Evolutionary conservation across 2,329 filamentous ascomycete species (phyloP).

Genomic region (Pseudogymnoascus verrucosus): DNA sequence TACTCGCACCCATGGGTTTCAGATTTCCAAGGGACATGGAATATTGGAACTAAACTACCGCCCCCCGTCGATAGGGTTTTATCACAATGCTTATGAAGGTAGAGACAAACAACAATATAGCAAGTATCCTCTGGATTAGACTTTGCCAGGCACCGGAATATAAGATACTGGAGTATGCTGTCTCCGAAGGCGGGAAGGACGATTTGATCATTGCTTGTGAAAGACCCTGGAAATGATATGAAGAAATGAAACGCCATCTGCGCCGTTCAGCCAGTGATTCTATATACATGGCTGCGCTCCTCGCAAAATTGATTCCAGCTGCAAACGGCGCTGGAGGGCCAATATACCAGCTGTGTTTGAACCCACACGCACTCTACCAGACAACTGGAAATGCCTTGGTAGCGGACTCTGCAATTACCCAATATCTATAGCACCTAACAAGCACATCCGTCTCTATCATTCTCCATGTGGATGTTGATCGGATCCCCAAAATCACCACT

Average conservation of each 20-base stretch:
- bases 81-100: not conserved
- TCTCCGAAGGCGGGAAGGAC: not conserved
- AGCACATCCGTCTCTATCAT: conserved; percentile 84
- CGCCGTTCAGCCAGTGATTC: conserved; percentile 7
- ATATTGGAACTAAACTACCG: not conserved
- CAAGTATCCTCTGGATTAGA: not conserved
- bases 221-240: not conserved
- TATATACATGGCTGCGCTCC: conserved; percentile 6
- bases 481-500: conserved; percentile 95
- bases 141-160: not conserved
- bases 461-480: conserved; percentile 96
- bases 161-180: not conserved
- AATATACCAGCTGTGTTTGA: conserved; percentile 12
- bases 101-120: not conserved
- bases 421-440: conserved; percentile 51
- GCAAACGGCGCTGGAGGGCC: conserved; percentile 8
- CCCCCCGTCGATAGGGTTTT: not conserved
- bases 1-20: not conserved
- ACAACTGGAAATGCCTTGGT: not conserved
- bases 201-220: not conserved
- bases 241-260: conserved; percentile 6
- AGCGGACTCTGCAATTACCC: conserved; percentile 1
- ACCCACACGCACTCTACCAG: not conserved
- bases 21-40: not conserved
- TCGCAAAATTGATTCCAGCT: conserved; percentile 1